These are phyloP conservation scores for Potentilla sterilis DNA, from an alignment of 306 rosid species.

Conservation along the genomic window DNA sequence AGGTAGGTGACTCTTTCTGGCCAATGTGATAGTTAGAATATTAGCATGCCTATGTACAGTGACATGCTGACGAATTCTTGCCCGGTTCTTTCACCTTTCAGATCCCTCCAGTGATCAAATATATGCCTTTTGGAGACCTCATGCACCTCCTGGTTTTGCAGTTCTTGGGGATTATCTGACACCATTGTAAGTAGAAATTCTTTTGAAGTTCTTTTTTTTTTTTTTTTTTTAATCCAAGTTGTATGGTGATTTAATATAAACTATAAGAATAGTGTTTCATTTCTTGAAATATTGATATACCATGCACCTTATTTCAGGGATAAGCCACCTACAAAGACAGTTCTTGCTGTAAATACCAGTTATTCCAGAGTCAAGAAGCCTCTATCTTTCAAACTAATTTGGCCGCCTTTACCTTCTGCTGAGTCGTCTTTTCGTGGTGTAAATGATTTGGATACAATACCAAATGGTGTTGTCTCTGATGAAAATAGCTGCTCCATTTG, in stretches of 20 bases:
- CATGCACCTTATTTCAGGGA: slow-evolving; percentile 56
- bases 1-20: slow-evolving; percentile 40
- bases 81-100: slow-evolving; percentile 41
- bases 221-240: slow-evolving; percentile 4
- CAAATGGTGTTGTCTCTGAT: slow-evolving; percentile 25
- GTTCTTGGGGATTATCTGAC: slow-evolving; percentile 91
- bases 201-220: slow-evolving; percentile 7
- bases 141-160: slow-evolving; percentile 91
- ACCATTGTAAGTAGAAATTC: slow-evolving; percentile 64
- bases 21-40: neutral
- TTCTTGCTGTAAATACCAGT: slow-evolving; percentile 80
- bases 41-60: slow-evolving; percentile 8
- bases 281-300: slow-evolving; percentile 9
- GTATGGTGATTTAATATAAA: neutral
- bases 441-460: slow-evolving; percentile 28
- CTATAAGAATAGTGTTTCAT: neutral
- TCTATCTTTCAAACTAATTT: slow-evolving; percentile 65
- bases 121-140: slow-evolving; percentile 93
- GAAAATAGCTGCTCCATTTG: slow-evolving; percentile 69
- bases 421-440: slow-evolving; percentile 31
- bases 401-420: slow-evolving; percentile 64
- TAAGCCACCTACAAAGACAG: slow-evolving; percentile 92
- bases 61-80: slow-evolving; percentile 18
- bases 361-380: slow-evolving; percentile 74
- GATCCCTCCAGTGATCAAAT: slow-evolving; percentile 66